Conservation (phyloP, 1,284 basidiomycete species). For the Sutorius eximius region DNA sequence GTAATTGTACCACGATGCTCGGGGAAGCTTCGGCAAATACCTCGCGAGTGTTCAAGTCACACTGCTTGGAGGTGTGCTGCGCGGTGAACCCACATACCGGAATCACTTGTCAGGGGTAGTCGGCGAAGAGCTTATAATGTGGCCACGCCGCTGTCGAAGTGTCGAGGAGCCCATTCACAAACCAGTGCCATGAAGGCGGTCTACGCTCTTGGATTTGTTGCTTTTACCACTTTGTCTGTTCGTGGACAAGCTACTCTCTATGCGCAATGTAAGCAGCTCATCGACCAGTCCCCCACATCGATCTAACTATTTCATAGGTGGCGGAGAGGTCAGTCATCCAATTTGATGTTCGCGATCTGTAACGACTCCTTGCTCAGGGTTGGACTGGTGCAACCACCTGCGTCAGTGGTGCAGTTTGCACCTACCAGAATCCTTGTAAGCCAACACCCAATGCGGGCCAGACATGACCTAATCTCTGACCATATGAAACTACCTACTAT, state of each 20-base stretch:
- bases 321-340: conserved; percentile 1
- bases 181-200: conserved; percentile 4
- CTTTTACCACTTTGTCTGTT: conserved; percentile 5
- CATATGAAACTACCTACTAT: neutral
- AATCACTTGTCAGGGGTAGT: neutral
- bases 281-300: neutral
- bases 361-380: neutral
- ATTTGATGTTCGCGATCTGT: neutral
- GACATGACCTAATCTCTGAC: neutral
- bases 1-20: neutral
- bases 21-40: neutral
- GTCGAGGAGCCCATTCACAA: neutral
- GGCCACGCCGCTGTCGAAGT: neutral
- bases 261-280: conserved; percentile 9
- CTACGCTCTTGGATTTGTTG: conserved; percentile 6
- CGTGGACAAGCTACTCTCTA: conserved; percentile 11
- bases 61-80: neutral
- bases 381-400: conserved; percentile 17
- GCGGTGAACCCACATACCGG: neutral
- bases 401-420: conserved; percentile 9
- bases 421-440: conserved; percentile 11
- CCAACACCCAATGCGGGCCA: neutral
- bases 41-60: neutral
- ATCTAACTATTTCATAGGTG: conserved; percentile 10
- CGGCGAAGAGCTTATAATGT: conserved; percentile 5